Evolutionary conservation across 1,284 basidiomycete genomes (phyloP).

Genomic region (Naganishia liquefaciens): DNA sequence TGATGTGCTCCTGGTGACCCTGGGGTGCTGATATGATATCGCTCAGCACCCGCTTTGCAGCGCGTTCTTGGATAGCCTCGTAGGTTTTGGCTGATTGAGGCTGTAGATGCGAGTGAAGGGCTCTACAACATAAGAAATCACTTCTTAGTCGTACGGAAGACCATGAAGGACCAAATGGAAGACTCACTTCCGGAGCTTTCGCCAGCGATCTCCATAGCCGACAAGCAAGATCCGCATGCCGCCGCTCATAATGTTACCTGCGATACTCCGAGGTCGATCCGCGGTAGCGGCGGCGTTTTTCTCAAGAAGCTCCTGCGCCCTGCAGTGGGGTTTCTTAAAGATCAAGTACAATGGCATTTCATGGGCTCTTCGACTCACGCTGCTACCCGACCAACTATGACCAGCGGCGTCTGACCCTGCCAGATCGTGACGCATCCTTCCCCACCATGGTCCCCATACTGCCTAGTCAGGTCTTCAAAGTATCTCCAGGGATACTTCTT

Average conservation of each 20-base stretch:
- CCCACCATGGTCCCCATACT: constrained; percentile 24
- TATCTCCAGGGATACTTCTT: constrained; percentile 24
- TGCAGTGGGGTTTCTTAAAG: not conserved
- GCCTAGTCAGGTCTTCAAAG: constrained; percentile 17
- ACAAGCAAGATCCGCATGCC: constrained; percentile 22
- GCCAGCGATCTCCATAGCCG: constrained; percentile 23
- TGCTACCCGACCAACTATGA: constrained; percentile 21
- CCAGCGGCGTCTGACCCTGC: constrained; percentile 24
- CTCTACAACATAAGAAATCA: constrained; percentile 50
- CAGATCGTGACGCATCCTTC: constrained; percentile 25
- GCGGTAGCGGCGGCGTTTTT: constrained; percentile 58
- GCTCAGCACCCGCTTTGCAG: constrained; percentile 59
- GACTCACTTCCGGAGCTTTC: constrained; percentile 19
- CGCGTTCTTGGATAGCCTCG: constrained; percentile 56
- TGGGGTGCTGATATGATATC: constrained; percentile 60
- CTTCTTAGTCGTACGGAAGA: constrained; percentile 34
- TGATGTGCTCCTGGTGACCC: constrained; percentile 58
- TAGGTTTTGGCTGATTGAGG: constrained; percentile 58
- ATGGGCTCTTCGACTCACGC: constrained; percentile 1
- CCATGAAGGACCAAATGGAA: constrained; percentile 51
- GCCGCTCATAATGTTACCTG: constrained; percentile 45
- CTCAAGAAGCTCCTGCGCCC: constrained; percentile 55
- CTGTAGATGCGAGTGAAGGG: constrained; percentile 61
- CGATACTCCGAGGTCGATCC: constrained; percentile 59
- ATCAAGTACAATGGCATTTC: not conserved